Evolutionary conservation across 306 rosid genomes (phyloP), one percentile per base, ranked within the genome.

Genomic region (Trifolium dubium): DNA sequence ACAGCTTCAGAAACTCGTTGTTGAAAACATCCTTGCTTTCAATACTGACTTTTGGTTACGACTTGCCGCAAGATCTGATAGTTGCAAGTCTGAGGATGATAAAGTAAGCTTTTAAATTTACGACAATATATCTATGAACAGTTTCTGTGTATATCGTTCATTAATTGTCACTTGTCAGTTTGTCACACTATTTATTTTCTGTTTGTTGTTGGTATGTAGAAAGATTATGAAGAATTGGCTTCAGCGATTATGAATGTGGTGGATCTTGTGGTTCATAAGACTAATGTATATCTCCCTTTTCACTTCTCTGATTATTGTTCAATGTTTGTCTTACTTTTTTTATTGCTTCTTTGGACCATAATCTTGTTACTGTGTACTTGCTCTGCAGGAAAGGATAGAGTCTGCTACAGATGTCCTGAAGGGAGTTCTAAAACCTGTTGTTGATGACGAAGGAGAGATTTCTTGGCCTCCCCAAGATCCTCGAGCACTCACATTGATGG

Each of bases 171-270:
- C 39, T n/a, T n/a, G n/a, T n/a, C n/a, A n/a, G n/a, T n/a, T n/a
- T 23, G 23, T 23, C 23, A 30, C 31, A 43, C 56, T 77, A 37
- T 18, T 69, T 75, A 19, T 39, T 74, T 44, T 18, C 15, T 69
- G n/a, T 41, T 76, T 54, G 23, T 56, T 82, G 37, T 80, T 67
- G 68, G 55, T 69, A 75, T 73, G 76, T 92, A 93, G 97, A 93
- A 85, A 76, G 98, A 91, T 86, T 93, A 93, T 63, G 94, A 93
- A 84, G 98, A 93, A 55, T 83, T 93, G 85, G 98, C 98, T 60
- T 46, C 78, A 62, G 74, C 92, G 6, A 80, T 91, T 43, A 93
- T 89, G 98, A 91, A 50, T 68, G 80, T 86, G 71, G 97, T 91
- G 77, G 94, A 91, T 78, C 75, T 67, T 35, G 83, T 91, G 71